These are phyloP conservation scores for Pleurotus citrinopileatus DNA, from an alignment of 768 basidiomycete species.

Conservation along the genomic window DNA sequence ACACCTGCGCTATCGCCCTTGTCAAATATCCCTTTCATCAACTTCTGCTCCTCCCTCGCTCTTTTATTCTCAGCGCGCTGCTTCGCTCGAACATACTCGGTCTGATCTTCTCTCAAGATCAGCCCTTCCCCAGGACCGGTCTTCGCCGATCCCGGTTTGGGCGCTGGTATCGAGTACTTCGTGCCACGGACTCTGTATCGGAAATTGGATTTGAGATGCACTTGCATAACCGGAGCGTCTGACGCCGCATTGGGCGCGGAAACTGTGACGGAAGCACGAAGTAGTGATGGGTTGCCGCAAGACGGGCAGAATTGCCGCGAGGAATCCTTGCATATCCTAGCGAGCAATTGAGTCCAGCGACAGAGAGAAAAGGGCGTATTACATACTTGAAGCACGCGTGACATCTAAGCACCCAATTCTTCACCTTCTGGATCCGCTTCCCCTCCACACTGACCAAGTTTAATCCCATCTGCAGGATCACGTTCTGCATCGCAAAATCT, in stretches of 20 bases:
- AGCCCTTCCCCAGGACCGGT: slow-evolving; percentile 77
- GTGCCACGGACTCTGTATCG: slow-evolving; percentile 92
- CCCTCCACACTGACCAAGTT: slow-evolving; percentile 89
- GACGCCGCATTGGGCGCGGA: slow-evolving; percentile 58
- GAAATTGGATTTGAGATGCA: slow-evolving; percentile 95
- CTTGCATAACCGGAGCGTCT: slow-evolving; percentile 69
- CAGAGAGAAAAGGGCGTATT: slow-evolving; percentile 4
- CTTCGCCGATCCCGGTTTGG: slow-evolving; percentile 87
- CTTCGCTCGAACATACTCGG: slow-evolving; percentile 81
- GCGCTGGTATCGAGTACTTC: slow-evolving; percentile 87
- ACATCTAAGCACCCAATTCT: slow-evolving; percentile 94
- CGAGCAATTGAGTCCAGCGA: background rate
- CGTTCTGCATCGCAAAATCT: slow-evolving; percentile 99
- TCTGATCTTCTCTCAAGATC: slow-evolving; percentile 91
- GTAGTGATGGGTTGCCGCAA: slow-evolving; percentile 88
- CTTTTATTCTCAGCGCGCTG: slow-evolving; percentile 71
- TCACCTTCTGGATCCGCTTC: slow-evolving; percentile 84
- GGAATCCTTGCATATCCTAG: slow-evolving; percentile 91
- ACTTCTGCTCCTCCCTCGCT: slow-evolving; percentile 73
- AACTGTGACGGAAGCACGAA: slow-evolving; percentile 90
- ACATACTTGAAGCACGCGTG: slow-evolving; percentile 99
- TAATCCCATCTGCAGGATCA: slow-evolving; percentile 90
- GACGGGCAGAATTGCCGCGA: slow-evolving; percentile 97
- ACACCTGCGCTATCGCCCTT: slow-evolving; percentile 47
- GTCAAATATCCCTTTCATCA: slow-evolving; percentile 62